A percentile compares a stretch with the other conserved stretches of the same genome.
These are phyloP conservation scores for Pichia cactophila DNA, from an alignment of 1,139 yeast species.

Conservation along the genomic window DNA sequence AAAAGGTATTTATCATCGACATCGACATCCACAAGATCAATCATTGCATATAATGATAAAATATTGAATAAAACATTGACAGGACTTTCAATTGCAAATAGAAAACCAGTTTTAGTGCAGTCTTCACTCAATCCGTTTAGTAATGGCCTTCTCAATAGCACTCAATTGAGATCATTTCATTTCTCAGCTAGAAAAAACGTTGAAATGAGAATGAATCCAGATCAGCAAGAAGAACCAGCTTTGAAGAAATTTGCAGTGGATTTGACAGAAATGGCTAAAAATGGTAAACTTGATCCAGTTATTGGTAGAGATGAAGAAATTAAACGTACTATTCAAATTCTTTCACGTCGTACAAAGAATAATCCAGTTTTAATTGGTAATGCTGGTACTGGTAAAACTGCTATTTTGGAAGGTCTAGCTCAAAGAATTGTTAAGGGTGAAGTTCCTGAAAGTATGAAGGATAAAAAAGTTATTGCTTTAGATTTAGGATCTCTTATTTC, in stretches of 20 bases:
- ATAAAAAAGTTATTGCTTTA: conserved; percentile 71
- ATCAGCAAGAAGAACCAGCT: conserved; percentile 61
- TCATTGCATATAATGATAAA: too few relatives aligned
- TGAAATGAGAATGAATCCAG: conserved; percentile 35
- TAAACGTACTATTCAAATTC: conserved; percentile 81
- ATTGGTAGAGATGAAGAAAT: conserved; percentile 96
- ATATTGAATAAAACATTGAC: too few relatives aligned
- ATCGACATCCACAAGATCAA: too few relatives aligned
- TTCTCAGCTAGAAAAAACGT: conserved; percentile 2
- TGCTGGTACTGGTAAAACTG: conserved; percentile 98
- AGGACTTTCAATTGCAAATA: too few relatives aligned
- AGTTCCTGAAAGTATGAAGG: conserved; percentile 90
- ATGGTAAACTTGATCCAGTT: conserved; percentile 92
- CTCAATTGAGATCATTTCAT: conserved; percentile 6
- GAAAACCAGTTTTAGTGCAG: too few relatives aligned
- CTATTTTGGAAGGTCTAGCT: conserved; percentile 93
- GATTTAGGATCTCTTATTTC: conserved; percentile 87
- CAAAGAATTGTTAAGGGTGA: conserved; percentile 86
- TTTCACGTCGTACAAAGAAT: conserved; percentile 87
- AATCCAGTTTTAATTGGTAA: conserved; percentile 91
- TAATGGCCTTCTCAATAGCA: background rate
- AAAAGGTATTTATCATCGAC: background rate
- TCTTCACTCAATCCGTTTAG: too few relatives aligned
- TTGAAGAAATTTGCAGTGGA: conserved; percentile 83
- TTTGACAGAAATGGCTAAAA: conserved; percentile 75